Conservation (phyloP, 2,329 filamentous ascomycete genomes). For the Zasmidium citrigriseum region DNA sequence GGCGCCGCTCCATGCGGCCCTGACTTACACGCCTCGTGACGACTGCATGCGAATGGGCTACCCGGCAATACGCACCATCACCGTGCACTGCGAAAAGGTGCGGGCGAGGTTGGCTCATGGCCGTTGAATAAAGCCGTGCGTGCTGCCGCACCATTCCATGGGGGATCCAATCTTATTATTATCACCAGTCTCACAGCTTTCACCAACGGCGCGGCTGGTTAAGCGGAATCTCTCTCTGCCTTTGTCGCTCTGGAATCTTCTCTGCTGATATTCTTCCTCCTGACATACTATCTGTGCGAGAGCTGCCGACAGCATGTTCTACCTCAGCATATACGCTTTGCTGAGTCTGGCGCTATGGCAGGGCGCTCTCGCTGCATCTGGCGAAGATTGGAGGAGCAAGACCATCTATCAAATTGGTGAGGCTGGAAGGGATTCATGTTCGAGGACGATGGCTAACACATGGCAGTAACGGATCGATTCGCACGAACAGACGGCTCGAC, state of each 20-base stretch:
- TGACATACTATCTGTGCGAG: background rate
- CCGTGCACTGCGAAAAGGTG: background rate
- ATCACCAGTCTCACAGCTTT: background rate
- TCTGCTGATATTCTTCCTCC: background rate
- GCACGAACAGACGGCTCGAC: conserved; percentile 43
- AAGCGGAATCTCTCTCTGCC: background rate
- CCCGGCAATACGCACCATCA: conserved; percentile 2
- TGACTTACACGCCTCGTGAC: conserved; percentile 24
- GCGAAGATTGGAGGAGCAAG: conserved; percentile 39
- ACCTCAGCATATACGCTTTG: conserved; percentile 13
- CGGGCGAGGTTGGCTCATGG: background rate
- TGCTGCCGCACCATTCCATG: conserved; percentile 7
- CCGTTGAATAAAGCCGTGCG: conserved; percentile 16
- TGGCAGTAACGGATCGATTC: conserved; percentile 46
- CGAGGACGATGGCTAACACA: no score
- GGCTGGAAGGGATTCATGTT: no score
- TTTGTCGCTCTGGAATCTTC: background rate
- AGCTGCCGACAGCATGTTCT: conserved; percentile 18
- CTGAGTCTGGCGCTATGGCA: conserved; percentile 25
- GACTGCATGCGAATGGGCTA: conserved; percentile 18
- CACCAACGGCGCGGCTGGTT: background rate
- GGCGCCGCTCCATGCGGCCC: conserved; percentile 16
- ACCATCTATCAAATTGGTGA: conserved; percentile 48
- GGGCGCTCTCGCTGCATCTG: conserved; percentile 24
- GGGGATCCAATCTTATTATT: conserved; percentile 2